Percentiles rank a stretch among this genome's conserved stretches.
phyloP scores from a whole-genome alignment of 2,329 filamentous ascomycete genomes.

The Cladosporium sp. region DNA sequence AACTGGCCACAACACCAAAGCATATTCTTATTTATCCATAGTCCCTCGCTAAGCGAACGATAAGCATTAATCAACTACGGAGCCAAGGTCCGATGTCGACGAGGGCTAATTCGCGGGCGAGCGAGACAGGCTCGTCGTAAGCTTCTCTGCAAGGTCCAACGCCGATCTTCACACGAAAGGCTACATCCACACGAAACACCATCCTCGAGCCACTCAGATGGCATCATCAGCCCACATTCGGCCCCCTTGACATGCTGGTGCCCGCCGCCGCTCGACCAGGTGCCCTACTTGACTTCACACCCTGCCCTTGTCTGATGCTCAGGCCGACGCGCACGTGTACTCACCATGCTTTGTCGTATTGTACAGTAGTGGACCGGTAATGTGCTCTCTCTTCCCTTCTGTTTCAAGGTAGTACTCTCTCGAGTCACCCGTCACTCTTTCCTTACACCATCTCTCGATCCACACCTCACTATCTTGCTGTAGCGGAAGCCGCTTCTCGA shows the following conservation, averaged over 20 bases:
- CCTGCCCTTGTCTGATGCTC: not conserved
- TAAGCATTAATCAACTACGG: not conserved
- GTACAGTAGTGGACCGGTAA: slow-evolving; percentile 3
- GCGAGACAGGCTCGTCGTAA: slow-evolving; percentile 7
- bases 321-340: not conserved
- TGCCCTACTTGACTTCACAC: not conserved
- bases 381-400: not conserved
- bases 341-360: not conserved
- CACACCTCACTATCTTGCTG: not conserved
- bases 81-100: not conserved
- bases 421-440: not conserved
- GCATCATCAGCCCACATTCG: not conserved
- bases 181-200: slow-evolving; percentile 2
- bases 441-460: not conserved
- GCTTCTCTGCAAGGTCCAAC: slow-evolving; percentile 9
- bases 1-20: not conserved
- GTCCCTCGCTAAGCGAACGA: not conserved
- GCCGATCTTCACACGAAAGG: slow-evolving; percentile 9
- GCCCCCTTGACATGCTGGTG: not conserved
- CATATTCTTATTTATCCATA: not conserved
- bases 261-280: not conserved
- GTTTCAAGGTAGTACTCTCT: not conserved
- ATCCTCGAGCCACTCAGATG: not conserved
- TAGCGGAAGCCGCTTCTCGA: not conserved
- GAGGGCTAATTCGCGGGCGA: not conserved